Evolutionary conservation across 106 monocot species (phyloP).

Genomic region (Amphibolis antarctica): DNA sequence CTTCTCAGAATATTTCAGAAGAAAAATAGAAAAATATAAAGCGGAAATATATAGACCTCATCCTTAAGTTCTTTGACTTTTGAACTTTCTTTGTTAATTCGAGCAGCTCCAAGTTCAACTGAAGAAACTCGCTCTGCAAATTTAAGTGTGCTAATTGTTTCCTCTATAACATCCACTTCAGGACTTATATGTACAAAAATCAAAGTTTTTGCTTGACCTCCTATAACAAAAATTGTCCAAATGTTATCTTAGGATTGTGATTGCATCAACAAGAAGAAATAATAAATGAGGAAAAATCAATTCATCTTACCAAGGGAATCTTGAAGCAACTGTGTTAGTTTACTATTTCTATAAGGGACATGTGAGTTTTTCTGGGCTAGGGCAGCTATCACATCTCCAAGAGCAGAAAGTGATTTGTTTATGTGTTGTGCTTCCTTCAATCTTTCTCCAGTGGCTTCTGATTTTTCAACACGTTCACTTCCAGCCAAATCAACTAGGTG

Average conservation of each 20-base stretch:
- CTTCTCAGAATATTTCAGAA: background rate
- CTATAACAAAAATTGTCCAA: constrained; percentile 9
- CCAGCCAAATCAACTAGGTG: constrained; percentile 93
- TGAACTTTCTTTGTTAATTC: constrained; percentile 62
- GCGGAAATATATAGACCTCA: constrained; percentile 31
- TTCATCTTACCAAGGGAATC: constrained; percentile 46
- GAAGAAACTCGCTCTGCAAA: constrained; percentile 83
- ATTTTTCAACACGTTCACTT: constrained; percentile 86
- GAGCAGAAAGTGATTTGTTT: constrained; percentile 81
- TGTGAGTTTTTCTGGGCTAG: constrained; percentile 75
- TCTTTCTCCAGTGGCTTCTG: constrained; percentile 82
- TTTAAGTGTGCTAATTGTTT: constrained; percentile 78
- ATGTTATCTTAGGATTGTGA: background rate
- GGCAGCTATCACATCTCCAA: constrained; percentile 73
- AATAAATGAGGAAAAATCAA: background rate
- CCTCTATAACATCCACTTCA: constrained; percentile 50
- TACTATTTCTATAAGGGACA: constrained; percentile 88
- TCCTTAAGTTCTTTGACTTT: constrained; percentile 69
- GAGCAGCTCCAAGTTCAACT: constrained; percentile 77
- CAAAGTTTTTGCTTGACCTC: constrained; percentile 83
- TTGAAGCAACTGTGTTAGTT: constrained; percentile 78
- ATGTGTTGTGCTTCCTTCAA: constrained; percentile 89
- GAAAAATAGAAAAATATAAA: background rate
- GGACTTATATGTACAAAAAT: constrained; percentile 94
- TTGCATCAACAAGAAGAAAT: background rate